Evolutionary conservation across 2,329 filamentous ascomycete genomes (phyloP), one percentile per base, ranked within the genome.

Genomic region (Cladosporium sp.): DNA sequence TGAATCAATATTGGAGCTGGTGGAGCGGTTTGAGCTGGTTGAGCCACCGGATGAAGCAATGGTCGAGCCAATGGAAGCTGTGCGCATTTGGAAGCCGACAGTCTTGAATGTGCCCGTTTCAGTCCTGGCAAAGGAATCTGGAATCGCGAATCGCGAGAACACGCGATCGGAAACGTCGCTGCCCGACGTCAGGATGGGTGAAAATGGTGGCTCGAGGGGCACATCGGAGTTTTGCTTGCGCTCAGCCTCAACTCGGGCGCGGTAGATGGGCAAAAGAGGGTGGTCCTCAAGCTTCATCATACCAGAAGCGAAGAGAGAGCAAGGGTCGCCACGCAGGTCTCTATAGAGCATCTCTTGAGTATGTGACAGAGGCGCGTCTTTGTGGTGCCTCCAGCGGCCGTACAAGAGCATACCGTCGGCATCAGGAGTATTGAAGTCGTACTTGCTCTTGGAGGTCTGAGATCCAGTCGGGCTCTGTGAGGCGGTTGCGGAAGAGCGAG

Each of bases 321-420:
- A 34, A 17, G 36, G 11, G 4, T 36, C 45, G 19, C 29, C 45
- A 15, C 37, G 45, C 9, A 48, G 24, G 5, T 48, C 45, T 22
- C 20, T 27, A 13, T 41, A 27, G 13, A 48, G 40, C 37, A 48
- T 41, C 2, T 27, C 5, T 19, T 41, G 34, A 17, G 41, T 17
- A 5, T 9, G 20, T 2, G 18, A 24, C 7, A 48, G 37, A 6
- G 45, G 45, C 18, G 45, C 45, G 13, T 48, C 37, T 20, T 36
- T 48, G 37, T 40, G 27, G 15, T 48, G 45, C 17, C 29, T 48
- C 45, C 45, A 48, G 27, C 45, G 45, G 4, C 45, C 45, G 11
- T 40, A 48, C 13, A 41, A 27, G 15, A 41, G 36, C 37, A 48
- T 41, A 18, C 20, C 27, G 3, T 24, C 27, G 22, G 22, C 4